These are phyloP conservation scores for Madurella mycetomatis DNA, from an alignment of 2,329 filamentous ascomycete genomes.

Conservation along the genomic window DNA sequence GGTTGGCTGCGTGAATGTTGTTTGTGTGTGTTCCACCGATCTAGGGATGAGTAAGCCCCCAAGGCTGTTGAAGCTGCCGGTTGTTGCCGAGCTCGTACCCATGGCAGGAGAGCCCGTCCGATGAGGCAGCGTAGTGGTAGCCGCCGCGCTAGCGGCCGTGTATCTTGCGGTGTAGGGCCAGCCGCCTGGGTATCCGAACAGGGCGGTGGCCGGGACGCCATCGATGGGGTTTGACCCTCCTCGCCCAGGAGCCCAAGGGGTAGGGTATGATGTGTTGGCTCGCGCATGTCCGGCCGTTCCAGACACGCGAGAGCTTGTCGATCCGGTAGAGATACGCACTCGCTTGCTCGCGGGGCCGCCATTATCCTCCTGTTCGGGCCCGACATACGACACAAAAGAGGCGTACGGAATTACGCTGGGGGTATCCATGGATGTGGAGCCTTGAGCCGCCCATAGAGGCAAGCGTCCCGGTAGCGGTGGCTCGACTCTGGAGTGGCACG, in stretches of 20 bases:
- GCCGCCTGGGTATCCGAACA: conserved; percentile 10
- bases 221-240: neutral
- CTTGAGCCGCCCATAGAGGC: conserved; percentile 35
- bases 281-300: neutral
- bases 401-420: neutral
- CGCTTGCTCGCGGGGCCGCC: conserved; percentile 30
- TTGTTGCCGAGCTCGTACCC: neutral
- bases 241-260: neutral
- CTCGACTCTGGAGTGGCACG: conserved; percentile 37
- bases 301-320: neutral
- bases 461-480: conserved; percentile 43
- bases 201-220: neutral
- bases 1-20: neutral
- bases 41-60: neutral
- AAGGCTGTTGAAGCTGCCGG: neutral
- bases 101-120: conserved; percentile 8
- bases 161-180: conserved; percentile 11
- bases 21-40: neutral
- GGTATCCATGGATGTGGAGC: conserved; percentile 8
- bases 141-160: neutral
- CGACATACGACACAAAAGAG: neutral
- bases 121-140: conserved; percentile 8
- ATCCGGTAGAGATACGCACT: conserved; percentile 30
- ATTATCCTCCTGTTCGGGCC: neutral
- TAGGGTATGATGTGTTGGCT: neutral